These are phyloP conservation scores for Massarina eburnea DNA, from an alignment of 2,329 filamentous ascomycete genomes.

Conservation along the genomic window DNA sequence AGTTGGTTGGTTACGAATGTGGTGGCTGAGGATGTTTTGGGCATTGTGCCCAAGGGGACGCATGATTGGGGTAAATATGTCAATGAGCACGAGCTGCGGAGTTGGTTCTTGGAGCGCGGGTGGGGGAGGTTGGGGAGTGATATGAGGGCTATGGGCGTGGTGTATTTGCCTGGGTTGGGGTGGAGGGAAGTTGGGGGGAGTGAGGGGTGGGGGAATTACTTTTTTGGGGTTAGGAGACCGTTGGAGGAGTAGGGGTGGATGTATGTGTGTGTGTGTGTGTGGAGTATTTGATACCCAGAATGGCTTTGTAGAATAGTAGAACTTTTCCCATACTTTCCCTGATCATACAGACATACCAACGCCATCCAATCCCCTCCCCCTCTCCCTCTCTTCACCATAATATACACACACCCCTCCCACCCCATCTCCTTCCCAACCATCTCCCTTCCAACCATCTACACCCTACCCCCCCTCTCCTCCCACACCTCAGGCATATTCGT, in stretches of 20 bases:
- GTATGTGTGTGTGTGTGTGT: background rate
- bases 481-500: conserved; percentile 28
- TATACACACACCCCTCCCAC: background rate
- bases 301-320: too few relatives aligned
- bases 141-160: conserved; percentile 71
- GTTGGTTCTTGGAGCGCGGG: conserved; percentile 46
- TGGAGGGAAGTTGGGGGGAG: conserved; percentile 83
- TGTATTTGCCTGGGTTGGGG: conserved; percentile 87
- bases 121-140: conserved; percentile 42
- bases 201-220: conserved; percentile 92
- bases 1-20: conserved; percentile 93
- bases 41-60: conserved; percentile 87
- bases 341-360: too few relatives aligned
- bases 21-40: conserved; percentile 81
- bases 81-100: conserved; percentile 73
- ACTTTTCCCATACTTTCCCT: background rate
- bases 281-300: background rate
- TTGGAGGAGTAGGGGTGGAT: conserved; percentile 1
- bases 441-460: background rate
- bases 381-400: background rate
- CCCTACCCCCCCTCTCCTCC: conserved; percentile 22
- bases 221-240: conserved; percentile 75
- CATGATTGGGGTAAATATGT: conserved; percentile 98
- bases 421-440: background rate
- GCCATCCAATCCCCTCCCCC: conserved; percentile 9